These are phyloP conservation scores for Friedmanniomyces simplex DNA, from an alignment of 495 filamentous ascomycete genomes.

Conservation along the genomic window DNA sequence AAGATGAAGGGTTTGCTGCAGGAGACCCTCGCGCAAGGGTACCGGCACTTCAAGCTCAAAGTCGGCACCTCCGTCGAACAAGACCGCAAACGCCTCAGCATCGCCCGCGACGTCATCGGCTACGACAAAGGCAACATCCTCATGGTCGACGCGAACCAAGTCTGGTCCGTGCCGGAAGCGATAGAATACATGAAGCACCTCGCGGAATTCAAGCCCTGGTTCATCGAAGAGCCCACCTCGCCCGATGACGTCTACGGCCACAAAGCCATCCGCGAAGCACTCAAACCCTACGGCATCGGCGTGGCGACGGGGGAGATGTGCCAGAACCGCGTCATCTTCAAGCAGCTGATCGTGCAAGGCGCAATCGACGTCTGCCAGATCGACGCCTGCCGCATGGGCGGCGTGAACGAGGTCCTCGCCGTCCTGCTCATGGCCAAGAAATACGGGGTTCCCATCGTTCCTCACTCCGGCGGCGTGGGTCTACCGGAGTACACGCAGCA, in stretches of 20 bases:
- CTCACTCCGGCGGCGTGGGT: slow-evolving; percentile 81
- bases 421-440: slow-evolving; percentile 88
- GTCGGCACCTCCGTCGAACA: slow-evolving; percentile 64
- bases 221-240: slow-evolving; percentile 94
- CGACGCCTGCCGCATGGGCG: slow-evolving; percentile 84
- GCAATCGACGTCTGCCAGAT: slow-evolving; percentile 85
- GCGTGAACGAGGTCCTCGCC: slow-evolving; percentile 84
- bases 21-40: slow-evolving; percentile 65
- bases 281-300: slow-evolving; percentile 62
- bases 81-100: slow-evolving; percentile 56
- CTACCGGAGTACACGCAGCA: slow-evolving; percentile 93
- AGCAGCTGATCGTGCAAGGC: slow-evolving; percentile 69
- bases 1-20: slow-evolving; percentile 66
- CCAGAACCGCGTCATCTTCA: slow-evolving; percentile 90
- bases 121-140: slow-evolving; percentile 79
- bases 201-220: slow-evolving; percentile 82
- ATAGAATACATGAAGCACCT: slow-evolving; percentile 80
- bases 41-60: slow-evolving; percentile 86
- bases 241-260: slow-evolving; percentile 89
- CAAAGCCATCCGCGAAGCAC: slow-evolving; percentile 68
- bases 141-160: slow-evolving; percentile 94
- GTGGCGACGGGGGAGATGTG: slow-evolving; percentile 96
- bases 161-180: slow-evolving; percentile 87
- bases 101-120: slow-evolving; percentile 74
- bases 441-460: slow-evolving; percentile 72